These are phyloP conservation scores for Tolypocladium ovalisporum DNA, from an alignment of 2,329 filamentous ascomycete genomes.

Conservation along the genomic window DNA sequence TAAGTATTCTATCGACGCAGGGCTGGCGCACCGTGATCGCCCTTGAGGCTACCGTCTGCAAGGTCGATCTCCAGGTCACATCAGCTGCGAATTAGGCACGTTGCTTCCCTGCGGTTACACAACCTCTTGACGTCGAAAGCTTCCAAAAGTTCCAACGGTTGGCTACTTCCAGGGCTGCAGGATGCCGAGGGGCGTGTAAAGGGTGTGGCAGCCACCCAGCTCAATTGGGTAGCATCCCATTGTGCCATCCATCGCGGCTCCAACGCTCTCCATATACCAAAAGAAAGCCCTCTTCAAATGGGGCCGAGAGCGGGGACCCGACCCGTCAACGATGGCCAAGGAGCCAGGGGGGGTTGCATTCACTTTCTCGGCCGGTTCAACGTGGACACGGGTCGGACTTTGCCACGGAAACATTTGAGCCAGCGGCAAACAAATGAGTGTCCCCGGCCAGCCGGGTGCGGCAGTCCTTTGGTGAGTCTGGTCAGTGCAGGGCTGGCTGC, in stretches of 20 bases:
- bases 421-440: neutral
- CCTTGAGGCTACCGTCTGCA: neutral
- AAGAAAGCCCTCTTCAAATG: neutral
- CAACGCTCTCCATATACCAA: neutral
- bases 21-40: neutral
- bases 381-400: neutral
- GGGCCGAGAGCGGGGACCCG: neutral
- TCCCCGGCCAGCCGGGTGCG: neutral
- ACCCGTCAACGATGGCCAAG: neutral
- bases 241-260: neutral
- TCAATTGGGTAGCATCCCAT: neutral
- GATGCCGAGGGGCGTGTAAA: neutral
- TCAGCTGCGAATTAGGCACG: neutral
- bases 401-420: neutral
- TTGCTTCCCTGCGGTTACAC: neutral
- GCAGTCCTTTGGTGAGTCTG: neutral
- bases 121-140: neutral
- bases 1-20: neutral
- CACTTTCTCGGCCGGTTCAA: neutral
- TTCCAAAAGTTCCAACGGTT: constrained; percentile 2
- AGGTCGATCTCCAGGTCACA: constrained; percentile 2
- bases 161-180: neutral
- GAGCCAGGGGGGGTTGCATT: neutral
- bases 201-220: neutral
- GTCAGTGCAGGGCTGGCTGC: neutral